phyloP scores from a whole-genome alignment of 2,329 filamentous ascomycete genomes.

The Aspergillus brunneoviolaceus region DNA sequence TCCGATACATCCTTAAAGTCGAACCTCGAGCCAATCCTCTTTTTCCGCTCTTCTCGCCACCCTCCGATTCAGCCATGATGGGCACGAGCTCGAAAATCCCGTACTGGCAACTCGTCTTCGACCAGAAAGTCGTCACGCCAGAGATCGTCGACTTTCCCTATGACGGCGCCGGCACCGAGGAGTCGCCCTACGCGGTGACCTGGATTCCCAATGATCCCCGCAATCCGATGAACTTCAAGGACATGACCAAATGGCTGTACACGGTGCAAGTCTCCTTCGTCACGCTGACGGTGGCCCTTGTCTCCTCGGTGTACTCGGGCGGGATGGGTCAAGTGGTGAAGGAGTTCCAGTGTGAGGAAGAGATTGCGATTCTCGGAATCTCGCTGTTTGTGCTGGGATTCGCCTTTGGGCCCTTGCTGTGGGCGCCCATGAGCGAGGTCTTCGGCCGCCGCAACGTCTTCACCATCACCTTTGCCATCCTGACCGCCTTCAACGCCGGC shows the following conservation, averaged over 20 bases:
- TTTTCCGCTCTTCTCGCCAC: background rate
- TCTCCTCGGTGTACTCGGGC: constrained; percentile 45
- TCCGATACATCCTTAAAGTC: background rate
- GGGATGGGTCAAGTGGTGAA: constrained; percentile 36
- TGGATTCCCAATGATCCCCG: constrained; percentile 46
- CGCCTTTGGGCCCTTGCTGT: constrained; percentile 47
- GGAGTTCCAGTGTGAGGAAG: constrained; percentile 36
- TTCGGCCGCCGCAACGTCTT: constrained; percentile 40
- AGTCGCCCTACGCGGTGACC: constrained; percentile 46
- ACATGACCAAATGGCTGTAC: constrained; percentile 41
- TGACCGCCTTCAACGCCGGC: constrained; percentile 63
- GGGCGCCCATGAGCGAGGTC: constrained; percentile 43
- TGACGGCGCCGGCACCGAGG: constrained; percentile 41
- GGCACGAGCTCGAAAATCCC: constrained; percentile 25
- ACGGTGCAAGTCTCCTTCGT: constrained; percentile 40
- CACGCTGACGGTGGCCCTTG: constrained; percentile 44
- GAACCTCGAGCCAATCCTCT: background rate
- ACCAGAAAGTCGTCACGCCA: constrained; percentile 36
- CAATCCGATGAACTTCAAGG: constrained; percentile 41
- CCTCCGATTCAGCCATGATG: background rate
- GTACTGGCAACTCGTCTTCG: constrained; percentile 35
- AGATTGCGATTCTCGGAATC: constrained; percentile 45
- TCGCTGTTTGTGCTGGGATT: constrained; percentile 50
- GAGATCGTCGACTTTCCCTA: constrained; percentile 34
- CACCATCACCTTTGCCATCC: constrained; percentile 34